Base-by-base conservation (phyloP, 1,284 basidiomycete species). In the Inonotus hispidus region DNA sequence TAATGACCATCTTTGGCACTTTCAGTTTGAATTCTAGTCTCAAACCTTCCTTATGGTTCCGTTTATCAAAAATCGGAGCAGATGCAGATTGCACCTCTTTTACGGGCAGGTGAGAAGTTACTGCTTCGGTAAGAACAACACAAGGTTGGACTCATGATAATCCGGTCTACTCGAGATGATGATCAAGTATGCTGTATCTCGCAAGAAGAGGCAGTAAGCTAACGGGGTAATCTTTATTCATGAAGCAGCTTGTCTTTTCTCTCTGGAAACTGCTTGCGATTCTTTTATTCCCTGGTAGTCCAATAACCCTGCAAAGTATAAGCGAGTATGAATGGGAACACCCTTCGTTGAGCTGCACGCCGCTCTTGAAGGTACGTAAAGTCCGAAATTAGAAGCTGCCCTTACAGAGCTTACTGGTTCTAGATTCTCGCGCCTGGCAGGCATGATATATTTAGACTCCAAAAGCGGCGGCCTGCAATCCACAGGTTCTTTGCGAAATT, bases 31-130 rank as follows among this genome's bases (percentile, higher is more conserved):
- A 16, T 21, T 7, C 23, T 49, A 25, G 13, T 11, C 23, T 25
- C 23, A 8, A 25, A 5, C 23, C 25, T 11, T 23, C 23, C 46
- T 38, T 27, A 25, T 3, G 27, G 23, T 27, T 21, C n/a, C 16
- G 23, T 23, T 41, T 27, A 38, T 38, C 23, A 41, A 21, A 41
- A 16, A 14, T 55, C 19, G 37, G 38, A 55, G 21, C 25, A 23
- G 8, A 49, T 7, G 23, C 14, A 41, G 21, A 39, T 55, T 14
- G 23, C 2, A 13, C 23, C 41, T 29, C 21, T 46, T 3, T n/a
- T 19, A 25, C 52, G 58, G 58, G 49, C 49, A 39, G 50, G 58
- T 27, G 32, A 59, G 58, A 59, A 59, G 50, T 29, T 8, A 32
- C 58, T 39, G 16, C 35, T 38, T 52, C 25, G 21, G 58, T 13